Evolutionary conservation across 176 grass and related monocot genomes (phyloP).

Genomic region (Ampelocalamus luodianensis): DNA sequence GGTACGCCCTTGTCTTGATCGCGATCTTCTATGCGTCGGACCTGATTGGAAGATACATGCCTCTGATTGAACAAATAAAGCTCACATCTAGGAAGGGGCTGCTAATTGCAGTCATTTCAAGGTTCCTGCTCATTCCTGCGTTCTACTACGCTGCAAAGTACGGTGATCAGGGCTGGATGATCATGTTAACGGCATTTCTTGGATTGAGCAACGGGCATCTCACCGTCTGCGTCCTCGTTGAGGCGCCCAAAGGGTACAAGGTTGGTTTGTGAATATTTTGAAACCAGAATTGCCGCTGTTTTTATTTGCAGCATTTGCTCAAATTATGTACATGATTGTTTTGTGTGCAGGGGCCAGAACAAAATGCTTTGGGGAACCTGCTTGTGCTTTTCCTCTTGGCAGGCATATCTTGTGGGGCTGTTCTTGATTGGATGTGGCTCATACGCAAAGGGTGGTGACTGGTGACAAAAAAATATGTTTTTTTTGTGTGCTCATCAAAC

Average conservation of each 20-base stretch:
- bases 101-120: constrained; percentile 32
- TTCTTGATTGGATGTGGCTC: constrained; percentile 77
- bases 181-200: constrained; percentile 55
- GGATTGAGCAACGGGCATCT: constrained; percentile 71
- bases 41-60: constrained; percentile 67
- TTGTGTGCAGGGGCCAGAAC: constrained; percentile 64
- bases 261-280: constrained; percentile 22
- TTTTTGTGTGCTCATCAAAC: not conserved
- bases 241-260: constrained; percentile 70
- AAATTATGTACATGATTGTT: not conserved
- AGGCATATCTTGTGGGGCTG: constrained; percentile 63
- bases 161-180: constrained; percentile 68
- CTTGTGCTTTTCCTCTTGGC: constrained; percentile 60
- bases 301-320: not conserved
- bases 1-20: constrained; percentile 74
- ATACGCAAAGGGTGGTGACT: constrained; percentile 74
- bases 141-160: constrained; percentile 77
- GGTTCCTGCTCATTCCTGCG: constrained; percentile 63
- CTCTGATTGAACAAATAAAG: constrained; percentile 50
- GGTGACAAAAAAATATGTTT: no score
- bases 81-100: constrained; percentile 59
- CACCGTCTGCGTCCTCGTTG: constrained; percentile 60
- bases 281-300: not conserved
- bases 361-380: constrained; percentile 81
- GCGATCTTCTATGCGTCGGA: constrained; percentile 63